A percentile compares a stretch with the other conserved stretches of the same genome.
phyloP scores from a whole-genome alignment of 352 stramenopile species.

The Phytophthora rubi region DNA sequence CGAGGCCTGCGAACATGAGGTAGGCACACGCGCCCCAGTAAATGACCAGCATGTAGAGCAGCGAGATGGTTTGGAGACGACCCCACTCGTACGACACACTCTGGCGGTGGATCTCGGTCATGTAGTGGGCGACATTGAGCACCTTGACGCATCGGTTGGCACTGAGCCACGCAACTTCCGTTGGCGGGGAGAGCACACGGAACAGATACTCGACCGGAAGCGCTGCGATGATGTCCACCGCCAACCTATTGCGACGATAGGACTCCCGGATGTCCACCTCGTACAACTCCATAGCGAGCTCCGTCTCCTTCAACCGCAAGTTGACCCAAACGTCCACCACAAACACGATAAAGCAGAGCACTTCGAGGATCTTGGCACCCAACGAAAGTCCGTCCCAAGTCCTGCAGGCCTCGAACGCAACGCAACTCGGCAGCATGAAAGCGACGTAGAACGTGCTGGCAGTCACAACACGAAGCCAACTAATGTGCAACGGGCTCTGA shows the following conservation, averaged over 20 bases:
- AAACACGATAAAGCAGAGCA: constrained; percentile 50
- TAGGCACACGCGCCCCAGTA: constrained; percentile 62
- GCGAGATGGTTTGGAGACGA: constrained; percentile 44
- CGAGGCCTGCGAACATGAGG: constrained; percentile 42
- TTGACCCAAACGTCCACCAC: constrained; percentile 63
- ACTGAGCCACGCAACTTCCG: constrained; percentile 46
- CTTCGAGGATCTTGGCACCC: constrained; percentile 41
- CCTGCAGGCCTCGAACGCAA: constrained; percentile 52
- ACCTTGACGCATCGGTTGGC: constrained; percentile 61
- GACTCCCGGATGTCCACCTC: constrained; percentile 48
- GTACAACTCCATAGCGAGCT: constrained; percentile 58
- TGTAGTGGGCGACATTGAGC: constrained; percentile 57
- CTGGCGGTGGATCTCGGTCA: constrained; percentile 53
- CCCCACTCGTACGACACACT: constrained; percentile 54
- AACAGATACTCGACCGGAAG: constrained; percentile 55
- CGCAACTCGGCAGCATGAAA: constrained; percentile 55
- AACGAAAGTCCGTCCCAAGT: constrained; percentile 38
- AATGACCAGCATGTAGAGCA: constrained; percentile 56
- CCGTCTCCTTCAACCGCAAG: constrained; percentile 49
- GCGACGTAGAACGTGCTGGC: constrained; percentile 48
- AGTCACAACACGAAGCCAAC: constrained; percentile 51
- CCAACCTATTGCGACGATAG: constrained; percentile 51
- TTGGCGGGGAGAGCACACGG: neutral
- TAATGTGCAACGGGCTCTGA: constrained; percentile 49
- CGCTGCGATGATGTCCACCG: constrained; percentile 53